Base-by-base conservation (phyloP, 768 basidiomycete genomes). In the Pleurotus cornucopiae region DNA sequence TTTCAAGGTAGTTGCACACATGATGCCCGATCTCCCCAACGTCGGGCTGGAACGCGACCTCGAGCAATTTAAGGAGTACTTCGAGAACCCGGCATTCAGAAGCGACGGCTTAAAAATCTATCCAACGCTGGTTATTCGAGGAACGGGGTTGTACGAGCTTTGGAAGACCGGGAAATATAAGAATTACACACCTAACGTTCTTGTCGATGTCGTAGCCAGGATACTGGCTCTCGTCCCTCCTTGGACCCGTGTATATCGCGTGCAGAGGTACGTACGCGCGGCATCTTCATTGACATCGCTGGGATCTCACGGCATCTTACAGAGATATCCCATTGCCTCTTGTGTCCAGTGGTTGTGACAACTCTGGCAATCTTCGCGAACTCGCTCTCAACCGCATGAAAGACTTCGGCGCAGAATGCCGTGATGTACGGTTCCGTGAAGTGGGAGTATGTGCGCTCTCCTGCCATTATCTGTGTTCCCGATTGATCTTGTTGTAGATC, bases 1-100 rank as follows among this genome's bases (percentile, higher is more conserved):
- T 3, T 99, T 97, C 86, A 99, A 99, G 72, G 95, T 99, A 54
- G 97, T 99, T 25, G 95, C 95, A 16, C 97, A 99, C 68, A 98
- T 98, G 97, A 99, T 99, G 95, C 94, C 95, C 12, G 96, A 99
- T 69, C 81, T 98, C 6, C 96, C 96, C 6, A 99, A 99, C 67
- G 92, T 98, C 56, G 97, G 97, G 34, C 81, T 96, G 57, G 97
- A 98, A 74, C 85, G 97, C 56, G 97, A 99, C 71, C 82, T 99
- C 46, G 94, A 94, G 65, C 97, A 98, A 66, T 99, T 99, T 81
- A 95, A 97, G 69, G 97, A 98, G 68, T 99, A 94, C 70, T 99
- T 99, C 64, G 97, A 99, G 74, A 98, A 97, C 66, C 97, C 97
- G 9, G 91, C 91, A 0, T 99, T 98, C 75, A 78, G 97, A 59